Percentiles rank a stretch among this genome's conserved stretches.
These are phyloP conservation scores for Fusarium tuaranense DNA, from an alignment of 2,329 filamentous ascomycete species.

Conservation along the genomic window DNA sequence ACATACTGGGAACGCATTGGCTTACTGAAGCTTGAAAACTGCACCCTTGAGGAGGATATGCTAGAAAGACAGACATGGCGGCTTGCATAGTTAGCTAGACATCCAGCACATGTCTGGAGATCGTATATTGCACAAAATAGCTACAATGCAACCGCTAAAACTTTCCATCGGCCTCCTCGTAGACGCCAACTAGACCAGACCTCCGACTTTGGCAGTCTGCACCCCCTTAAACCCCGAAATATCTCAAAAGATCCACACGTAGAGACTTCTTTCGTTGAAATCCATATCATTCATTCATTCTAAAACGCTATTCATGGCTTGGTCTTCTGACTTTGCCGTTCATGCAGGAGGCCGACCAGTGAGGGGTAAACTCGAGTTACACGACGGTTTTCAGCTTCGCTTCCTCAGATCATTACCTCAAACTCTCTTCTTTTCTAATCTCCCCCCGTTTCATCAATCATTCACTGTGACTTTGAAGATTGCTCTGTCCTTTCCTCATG, in stretches of 20 bases:
- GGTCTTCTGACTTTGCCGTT: neutral
- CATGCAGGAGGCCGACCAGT: slow-evolving; percentile 27
- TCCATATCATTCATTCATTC: neutral
- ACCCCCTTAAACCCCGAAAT: neutral
- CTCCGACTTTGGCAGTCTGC: neutral
- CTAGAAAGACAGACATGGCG: too few species aligned
- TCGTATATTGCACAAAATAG: neutral
- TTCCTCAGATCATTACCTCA: neutral
- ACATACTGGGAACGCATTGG: too few species aligned
- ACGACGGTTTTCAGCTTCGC: neutral
- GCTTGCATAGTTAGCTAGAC: too few species aligned
- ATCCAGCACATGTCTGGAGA: too few species aligned
- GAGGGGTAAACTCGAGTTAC: neutral
- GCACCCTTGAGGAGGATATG: too few species aligned
- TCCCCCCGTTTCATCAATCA: neutral
- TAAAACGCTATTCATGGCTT: neutral
- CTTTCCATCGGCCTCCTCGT: neutral
- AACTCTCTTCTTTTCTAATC: neutral
- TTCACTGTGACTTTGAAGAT: neutral
- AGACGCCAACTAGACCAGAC: neutral
- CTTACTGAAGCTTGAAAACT: too few species aligned
- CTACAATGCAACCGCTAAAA: neutral
- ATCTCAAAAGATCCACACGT: neutral
- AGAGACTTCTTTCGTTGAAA: neutral
- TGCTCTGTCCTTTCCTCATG: neutral